phyloP scores from a whole-genome alignment of 1,139 yeast genomes.

The Tardiomyces depauwii region DNA sequence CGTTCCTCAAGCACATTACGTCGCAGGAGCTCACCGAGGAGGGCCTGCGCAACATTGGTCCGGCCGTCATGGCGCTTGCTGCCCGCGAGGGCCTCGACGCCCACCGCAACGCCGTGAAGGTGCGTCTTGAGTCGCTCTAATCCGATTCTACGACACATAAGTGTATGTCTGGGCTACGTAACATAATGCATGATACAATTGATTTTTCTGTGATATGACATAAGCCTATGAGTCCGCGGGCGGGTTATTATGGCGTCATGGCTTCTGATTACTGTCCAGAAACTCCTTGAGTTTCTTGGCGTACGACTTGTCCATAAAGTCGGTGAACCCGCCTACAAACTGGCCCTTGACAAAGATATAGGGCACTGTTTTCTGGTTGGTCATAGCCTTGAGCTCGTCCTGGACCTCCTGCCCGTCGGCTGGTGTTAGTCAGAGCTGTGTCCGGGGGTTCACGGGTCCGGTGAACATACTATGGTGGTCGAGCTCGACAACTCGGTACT shows the following conservation, averaged over 20 bases:
- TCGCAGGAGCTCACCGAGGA: conserved; percentile 79
- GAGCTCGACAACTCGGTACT: background rate
- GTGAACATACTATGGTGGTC: background rate
- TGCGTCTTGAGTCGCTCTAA: conserved; percentile 52
- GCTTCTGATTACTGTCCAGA: conserved; percentile 6
- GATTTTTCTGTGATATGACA: no score
- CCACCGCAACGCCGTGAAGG: conserved; percentile 91
- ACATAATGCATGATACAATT: no score
- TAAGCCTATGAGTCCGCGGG: no score
- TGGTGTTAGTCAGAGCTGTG: background rate
- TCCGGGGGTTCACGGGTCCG: background rate
- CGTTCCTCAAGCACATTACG: conserved; percentile 91
- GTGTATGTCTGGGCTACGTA: no score
- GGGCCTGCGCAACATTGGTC: conserved; percentile 81
- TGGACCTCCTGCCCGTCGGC: conserved; percentile 57
- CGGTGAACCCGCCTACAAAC: conserved; percentile 93
- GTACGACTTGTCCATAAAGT: conserved; percentile 46
- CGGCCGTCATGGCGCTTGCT: conserved; percentile 95
- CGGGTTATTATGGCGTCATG: background rate
- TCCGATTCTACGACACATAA: background rate
- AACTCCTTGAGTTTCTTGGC: conserved; percentile 17
- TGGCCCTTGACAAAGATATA: conserved; percentile 80
- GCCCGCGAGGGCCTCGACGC: conserved; percentile 95
- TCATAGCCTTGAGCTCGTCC: conserved; percentile 58
- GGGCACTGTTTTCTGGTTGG: conserved; percentile 92